phyloP scores from a whole-genome alignment of 2,329 filamentous ascomycete genomes.

The Anthostomella pinea region DNA sequence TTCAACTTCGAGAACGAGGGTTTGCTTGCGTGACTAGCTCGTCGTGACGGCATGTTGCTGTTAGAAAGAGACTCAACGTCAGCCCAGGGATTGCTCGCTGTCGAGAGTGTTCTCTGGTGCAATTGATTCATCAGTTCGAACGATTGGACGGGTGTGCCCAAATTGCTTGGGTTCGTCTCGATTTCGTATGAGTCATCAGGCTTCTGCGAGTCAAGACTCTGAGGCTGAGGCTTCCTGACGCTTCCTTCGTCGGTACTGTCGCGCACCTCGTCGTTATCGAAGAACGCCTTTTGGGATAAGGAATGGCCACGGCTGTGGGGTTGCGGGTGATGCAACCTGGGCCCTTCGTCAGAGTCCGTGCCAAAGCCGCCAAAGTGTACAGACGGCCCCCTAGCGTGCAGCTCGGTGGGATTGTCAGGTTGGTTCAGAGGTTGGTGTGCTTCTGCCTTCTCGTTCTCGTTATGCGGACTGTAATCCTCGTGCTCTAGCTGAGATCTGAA shows the following conservation, averaged over 20 bases:
- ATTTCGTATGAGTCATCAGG: slow-evolving; percentile 61
- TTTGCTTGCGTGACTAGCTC: slow-evolving; percentile 63
- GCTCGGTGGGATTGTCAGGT: slow-evolving; percentile 19
- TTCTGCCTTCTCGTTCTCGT: slow-evolving; percentile 38
- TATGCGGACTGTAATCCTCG: slow-evolving; percentile 69
- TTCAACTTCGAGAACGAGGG: slow-evolving; percentile 78
- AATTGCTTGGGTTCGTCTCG: slow-evolving; percentile 70
- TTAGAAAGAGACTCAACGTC: slow-evolving; percentile 44
- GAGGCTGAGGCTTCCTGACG: slow-evolving; percentile 36
- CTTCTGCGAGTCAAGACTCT: slow-evolving; percentile 39
- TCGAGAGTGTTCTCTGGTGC: slow-evolving; percentile 56
- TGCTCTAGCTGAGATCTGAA: slow-evolving; percentile 77
- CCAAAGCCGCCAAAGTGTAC: slow-evolving; percentile 52
- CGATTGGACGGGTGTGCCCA: slow-evolving; percentile 60
- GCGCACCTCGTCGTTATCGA: slow-evolving; percentile 50
- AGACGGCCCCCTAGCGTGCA: slow-evolving; percentile 44
- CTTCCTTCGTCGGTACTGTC: slow-evolving; percentile 37
- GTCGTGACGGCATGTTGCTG: slow-evolving; percentile 37
- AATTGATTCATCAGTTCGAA: slow-evolving; percentile 46
- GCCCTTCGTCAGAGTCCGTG: slow-evolving; percentile 50
- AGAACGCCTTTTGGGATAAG: slow-evolving; percentile 63
- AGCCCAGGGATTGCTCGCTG: slow-evolving; percentile 61
- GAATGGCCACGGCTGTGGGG: slow-evolving; percentile 74
- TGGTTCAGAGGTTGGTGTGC: slow-evolving; percentile 18
- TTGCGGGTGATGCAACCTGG: slow-evolving; percentile 67